These are phyloP conservation scores for Rubroboletus satanas DNA, from an alignment of 768 basidiomycete genomes.

Conservation along the genomic window DNA sequence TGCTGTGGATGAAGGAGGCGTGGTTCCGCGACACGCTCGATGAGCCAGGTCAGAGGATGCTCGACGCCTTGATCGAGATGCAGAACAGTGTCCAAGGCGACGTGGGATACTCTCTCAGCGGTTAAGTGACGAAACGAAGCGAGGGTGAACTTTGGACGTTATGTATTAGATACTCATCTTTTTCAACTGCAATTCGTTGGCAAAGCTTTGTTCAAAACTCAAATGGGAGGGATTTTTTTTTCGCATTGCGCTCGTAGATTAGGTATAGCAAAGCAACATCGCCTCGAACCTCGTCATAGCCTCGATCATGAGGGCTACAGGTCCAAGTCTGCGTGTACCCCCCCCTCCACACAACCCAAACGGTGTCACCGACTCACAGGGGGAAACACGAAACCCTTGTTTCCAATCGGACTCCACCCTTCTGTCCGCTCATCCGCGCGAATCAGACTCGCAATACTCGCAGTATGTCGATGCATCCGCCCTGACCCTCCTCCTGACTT, in stretches of 20 bases:
- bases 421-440: constrained; percentile 72
- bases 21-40: constrained; percentile 46
- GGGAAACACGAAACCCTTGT: constrained; percentile 50
- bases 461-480: constrained; percentile 70
- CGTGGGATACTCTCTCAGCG: constrained; percentile 51
- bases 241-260: neutral
- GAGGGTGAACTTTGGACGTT: too few relatives aligned
- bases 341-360: neutral
- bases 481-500: constrained; percentile 6
- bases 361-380: constrained; percentile 28
- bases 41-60: constrained; percentile 48
- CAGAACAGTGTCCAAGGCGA: constrained; percentile 39
- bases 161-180: neutral
- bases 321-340: neutral
- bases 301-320: neutral
- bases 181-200: neutral
- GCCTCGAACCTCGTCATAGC: neutral
- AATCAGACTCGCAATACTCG: constrained; percentile 80
- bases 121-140: constrained; percentile 9
- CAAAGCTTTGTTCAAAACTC: neutral
- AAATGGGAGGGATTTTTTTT: neutral
- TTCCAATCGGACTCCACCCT: constrained; percentile 74
- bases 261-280: constrained; percentile 10
- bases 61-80: constrained; percentile 54
- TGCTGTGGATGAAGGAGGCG: constrained; percentile 63